A percentile compares a stretch with the other conserved stretches of the same genome.
These are phyloP conservation scores for Wickerhamomyces alni DNA, from an alignment of 805 yeast genomes.

Conservation along the genomic window DNA sequence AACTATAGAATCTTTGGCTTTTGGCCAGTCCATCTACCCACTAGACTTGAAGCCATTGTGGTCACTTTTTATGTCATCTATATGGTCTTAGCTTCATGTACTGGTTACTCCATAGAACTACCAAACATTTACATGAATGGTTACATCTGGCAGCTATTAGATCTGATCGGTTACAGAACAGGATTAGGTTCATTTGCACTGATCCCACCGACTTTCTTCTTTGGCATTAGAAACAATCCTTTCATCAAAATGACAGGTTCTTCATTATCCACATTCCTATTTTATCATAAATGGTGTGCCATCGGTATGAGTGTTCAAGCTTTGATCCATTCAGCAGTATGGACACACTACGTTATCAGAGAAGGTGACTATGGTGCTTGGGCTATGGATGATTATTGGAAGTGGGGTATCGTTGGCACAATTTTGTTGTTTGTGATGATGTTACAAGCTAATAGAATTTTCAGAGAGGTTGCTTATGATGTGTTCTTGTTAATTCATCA, in stretches of 20 bases:
- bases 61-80: slow-evolving; percentile 26
- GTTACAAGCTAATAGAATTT: slow-evolving; percentile 40
- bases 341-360: slow-evolving; percentile 41
- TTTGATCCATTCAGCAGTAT: slow-evolving; percentile 50
- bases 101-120: slow-evolving; percentile 29
- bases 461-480: slow-evolving; percentile 57
- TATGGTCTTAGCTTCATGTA: slow-evolving; percentile 26
- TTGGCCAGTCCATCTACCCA: slow-evolving; percentile 27
- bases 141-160: slow-evolving; percentile 23
- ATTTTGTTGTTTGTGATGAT: slow-evolving; percentile 36
- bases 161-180: slow-evolving; percentile 46
- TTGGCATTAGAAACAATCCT: slow-evolving; percentile 72
- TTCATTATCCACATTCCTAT: slow-evolving; percentile 47
- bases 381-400: slow-evolving; percentile 40
- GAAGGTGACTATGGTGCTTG: slow-evolving; percentile 36
- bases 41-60: slow-evolving; percentile 25
- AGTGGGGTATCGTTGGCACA: slow-evolving; percentile 47
- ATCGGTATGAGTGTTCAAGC: slow-evolving; percentile 42
- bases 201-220: slow-evolving; percentile 53
- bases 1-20: slow-evolving; percentile 14
- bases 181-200: slow-evolving; percentile 44
- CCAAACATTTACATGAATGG: slow-evolving; percentile 36
- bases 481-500: slow-evolving; percentile 54
- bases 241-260: slow-evolving; percentile 57
- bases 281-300: slow-evolving; percentile 64